Percentiles rank a stretch among this genome's conserved stretches.
Conservation (phyloP, 306 rosid genomes). For the Cotoneaster glaucophyllus region DNA sequence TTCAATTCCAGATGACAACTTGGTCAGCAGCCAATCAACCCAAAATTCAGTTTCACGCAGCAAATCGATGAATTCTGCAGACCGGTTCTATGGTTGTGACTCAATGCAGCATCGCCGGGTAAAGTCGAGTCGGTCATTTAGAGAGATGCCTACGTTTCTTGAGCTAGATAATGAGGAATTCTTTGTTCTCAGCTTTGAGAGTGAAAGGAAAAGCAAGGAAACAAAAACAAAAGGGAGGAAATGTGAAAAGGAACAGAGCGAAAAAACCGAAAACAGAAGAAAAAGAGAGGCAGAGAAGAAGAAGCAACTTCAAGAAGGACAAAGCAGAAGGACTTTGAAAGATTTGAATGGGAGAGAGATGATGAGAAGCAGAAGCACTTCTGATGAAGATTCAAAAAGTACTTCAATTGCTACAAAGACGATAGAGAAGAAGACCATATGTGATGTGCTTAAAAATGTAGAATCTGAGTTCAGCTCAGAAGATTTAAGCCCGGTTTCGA, state of each 20-base stretch:
- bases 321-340: neutral
- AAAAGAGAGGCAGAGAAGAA: constrained; percentile 21
- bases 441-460: constrained; percentile 13
- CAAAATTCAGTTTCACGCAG: constrained; percentile 32
- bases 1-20: constrained; percentile 35
- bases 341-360: constrained; percentile 30
- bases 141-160: constrained; percentile 52
- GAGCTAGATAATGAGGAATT: constrained; percentile 55
- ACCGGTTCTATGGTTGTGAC: constrained; percentile 28
- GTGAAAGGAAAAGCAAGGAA: constrained; percentile 17
- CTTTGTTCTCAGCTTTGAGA: constrained; percentile 60
- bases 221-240: constrained; percentile 29
- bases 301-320: constrained; percentile 6
- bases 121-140: constrained; percentile 46
- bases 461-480: constrained; percentile 50
- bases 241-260: constrained; percentile 30
- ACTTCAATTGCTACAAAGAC: constrained; percentile 20
- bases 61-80: constrained; percentile 58
- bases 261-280: constrained; percentile 20
- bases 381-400: constrained; percentile 11
- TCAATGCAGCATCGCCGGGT: constrained; percentile 29
- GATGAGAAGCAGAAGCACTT: constrained; percentile 16
- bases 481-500: constrained; percentile 83
- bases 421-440: constrained; percentile 16
- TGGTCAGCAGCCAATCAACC: neutral